Base-by-base conservation (phyloP, 2,329 filamentous ascomycete genomes). In the Paradendryphiella salina region DNA sequence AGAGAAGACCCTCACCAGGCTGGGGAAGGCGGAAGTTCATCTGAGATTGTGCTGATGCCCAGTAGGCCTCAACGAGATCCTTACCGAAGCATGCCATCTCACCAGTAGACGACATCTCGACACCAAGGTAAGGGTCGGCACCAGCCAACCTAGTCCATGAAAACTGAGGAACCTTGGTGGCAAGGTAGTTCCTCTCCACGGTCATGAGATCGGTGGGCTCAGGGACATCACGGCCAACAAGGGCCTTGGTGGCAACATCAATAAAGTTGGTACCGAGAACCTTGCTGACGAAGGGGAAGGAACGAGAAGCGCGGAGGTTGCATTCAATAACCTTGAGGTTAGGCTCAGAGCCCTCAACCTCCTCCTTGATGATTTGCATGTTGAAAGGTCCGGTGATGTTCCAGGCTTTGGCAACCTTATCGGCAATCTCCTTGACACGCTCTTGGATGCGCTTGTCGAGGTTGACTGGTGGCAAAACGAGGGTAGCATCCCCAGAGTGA, bases 11-110 rank as follows among this genome's bases (percentile, higher is more conserved):
- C 81, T 96, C 91, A 61, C 94, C 94, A 45, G 91, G 89, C 75
- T 95, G 87, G 35, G 94, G 94, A 68, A 96, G 84, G 64, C 92
- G 90, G 89, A 97, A 97, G 85, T 97, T 99, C 93, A 97, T 99
- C 66, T 90, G 93, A 15, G 90, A 94, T 78, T 99, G 94, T 56
- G 96, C 81, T 14, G 92, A 95, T 20, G 92, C 82, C 94, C 94
- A 99, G 84, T 99, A 99, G 46, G 94, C 94, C 74, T 99, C 94
- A 41, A 97, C 82, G 9, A 99, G 84, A 70, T 96, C 82, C 79
- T 94, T 96, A 59, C 94, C 94, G 77, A 99, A 99, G 80, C 94
- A 97, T 61, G 94, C 94, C 82, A 99, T 96, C 78, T 99, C 94
- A 75, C 94, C 94, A 14, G 94, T 99, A 60, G 87, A 91, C 36